Base-by-base conservation (phyloP, 2,329 filamentous ascomycete species). In the Aureobasidium sp. region DNA sequence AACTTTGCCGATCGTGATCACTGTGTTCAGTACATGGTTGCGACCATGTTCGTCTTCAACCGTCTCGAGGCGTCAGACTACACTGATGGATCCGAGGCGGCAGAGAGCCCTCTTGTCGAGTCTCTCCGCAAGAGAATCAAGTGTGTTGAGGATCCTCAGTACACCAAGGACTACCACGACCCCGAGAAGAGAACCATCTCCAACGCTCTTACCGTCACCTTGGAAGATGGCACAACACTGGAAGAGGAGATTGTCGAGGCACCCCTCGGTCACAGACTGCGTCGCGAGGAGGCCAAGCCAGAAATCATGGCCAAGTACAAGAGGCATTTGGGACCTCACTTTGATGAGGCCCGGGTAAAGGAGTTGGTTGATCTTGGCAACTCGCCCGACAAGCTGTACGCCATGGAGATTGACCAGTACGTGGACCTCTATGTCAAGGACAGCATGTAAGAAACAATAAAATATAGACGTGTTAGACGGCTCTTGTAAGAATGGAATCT, bases 1-100 rank as follows among this genome's bases (percentile, higher is more conserved):
- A 99, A 99, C 86, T 99, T 97, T 73, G 94, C 94, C 73, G 94
- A 99, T 80, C 91, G 94, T 73, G 94, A 99, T 79, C 94, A 99
- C 84, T 99, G 94, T 80, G 93, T 99, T 69, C 94, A 97, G 81
- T 99, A 99, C 85, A 99, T 99, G 94, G 90, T 91, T 73, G 82
- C 92, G 67, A 91, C 91, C 71, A 97, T 97, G 91, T 88, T 99
- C 68, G 88, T 89, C 68, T 97, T 93, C 77, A 91, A 94, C 76
- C 91, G 94, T 68, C 88, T 99, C 66, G 89, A 92, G 70, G 93
- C 94, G 56, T 89, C 84, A 67, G 94, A 99, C 80, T 99, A 99
- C 82, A 86, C 87, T 51, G 94, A 99, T 75, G 91, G 90, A 70
- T 85, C 87, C 69, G 93, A 97, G 80, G 93, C 94, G 56, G 94